These are phyloP conservation scores for Maudiozyma saulgeensis DNA, from an alignment of 805 yeast genomes.

Conservation along the genomic window DNA sequence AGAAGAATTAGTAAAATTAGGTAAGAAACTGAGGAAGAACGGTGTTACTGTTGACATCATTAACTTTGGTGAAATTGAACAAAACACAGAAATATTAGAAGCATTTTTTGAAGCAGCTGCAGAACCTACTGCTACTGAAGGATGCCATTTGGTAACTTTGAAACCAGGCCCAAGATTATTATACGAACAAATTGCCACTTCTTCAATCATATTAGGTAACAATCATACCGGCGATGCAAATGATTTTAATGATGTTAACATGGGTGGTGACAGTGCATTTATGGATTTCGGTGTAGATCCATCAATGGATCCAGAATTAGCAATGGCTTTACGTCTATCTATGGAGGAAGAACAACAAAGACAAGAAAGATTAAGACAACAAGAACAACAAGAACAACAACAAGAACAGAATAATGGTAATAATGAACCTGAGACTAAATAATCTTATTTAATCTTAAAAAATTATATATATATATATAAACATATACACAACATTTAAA, in stretches of 20 bases:
- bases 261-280: conserved; percentile 40
- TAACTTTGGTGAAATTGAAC: conserved; percentile 81
- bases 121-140: conserved; percentile 53
- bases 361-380: conserved; percentile 61
- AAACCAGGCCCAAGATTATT: conserved; percentile 82
- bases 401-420: conserved; percentile 1
- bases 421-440: conserved; percentile 1
- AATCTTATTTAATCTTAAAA: background rate
- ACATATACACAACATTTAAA: background rate
- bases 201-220: conserved; percentile 68
- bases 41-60: conserved; percentile 81
- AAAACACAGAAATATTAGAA: conserved; percentile 69
- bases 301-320: conserved; percentile 92
- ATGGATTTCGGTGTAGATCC: conserved; percentile 75
- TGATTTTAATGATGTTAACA: conserved; percentile 35
- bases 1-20: conserved; percentile 69
- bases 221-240: conserved; percentile 33
- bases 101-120: conserved; percentile 55
- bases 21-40: conserved; percentile 88
- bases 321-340: conserved; percentile 87
- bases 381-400: conserved; percentile 13
- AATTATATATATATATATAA: background rate
- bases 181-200: conserved; percentile 69
- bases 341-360: conserved; percentile 90
- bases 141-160: conserved; percentile 61